Conservation (phyloP, 495 filamentous ascomycete genomes). For the Penicillium bovifimosum region DNA sequence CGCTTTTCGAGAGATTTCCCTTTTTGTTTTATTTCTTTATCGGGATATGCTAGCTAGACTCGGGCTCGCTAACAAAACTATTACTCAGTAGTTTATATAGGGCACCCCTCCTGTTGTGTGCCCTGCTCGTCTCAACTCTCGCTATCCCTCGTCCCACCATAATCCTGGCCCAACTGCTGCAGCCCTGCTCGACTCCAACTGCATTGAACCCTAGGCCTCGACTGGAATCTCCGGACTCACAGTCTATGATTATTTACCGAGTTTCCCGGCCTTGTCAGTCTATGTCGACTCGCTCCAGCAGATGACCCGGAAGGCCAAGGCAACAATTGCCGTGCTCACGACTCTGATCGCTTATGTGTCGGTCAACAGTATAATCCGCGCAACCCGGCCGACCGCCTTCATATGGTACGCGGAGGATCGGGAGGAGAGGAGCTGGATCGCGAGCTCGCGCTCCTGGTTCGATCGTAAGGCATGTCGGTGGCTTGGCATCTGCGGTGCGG, state of each 20-base stretch:
- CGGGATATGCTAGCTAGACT: constrained; percentile 17
- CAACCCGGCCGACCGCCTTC: constrained; percentile 27
- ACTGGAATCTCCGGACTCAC: constrained; percentile 7
- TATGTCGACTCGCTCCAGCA: constrained; percentile 28
- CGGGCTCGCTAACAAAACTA: constrained; percentile 17
- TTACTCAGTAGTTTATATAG: constrained; percentile 18
- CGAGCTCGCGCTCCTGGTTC: constrained; percentile 63
- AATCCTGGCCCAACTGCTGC: constrained; percentile 5
- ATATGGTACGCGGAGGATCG: constrained; percentile 44
- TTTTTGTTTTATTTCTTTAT: constrained; percentile 9
- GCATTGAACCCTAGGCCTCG: constrained; percentile 19
- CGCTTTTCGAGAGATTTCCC: not conserved
- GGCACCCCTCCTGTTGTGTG: constrained; percentile 12
- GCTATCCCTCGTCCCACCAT: constrained; percentile 17
- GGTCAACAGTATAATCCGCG: constrained; percentile 37
- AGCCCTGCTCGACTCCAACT: constrained; percentile 10
- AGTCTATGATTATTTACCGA: constrained; percentile 13
- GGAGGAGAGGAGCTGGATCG: constrained; percentile 65
- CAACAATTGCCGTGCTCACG: constrained; percentile 36
- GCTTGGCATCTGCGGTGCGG: constrained; percentile 63
- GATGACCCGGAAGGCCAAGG: constrained; percentile 39
- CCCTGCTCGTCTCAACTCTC: constrained; percentile 10
- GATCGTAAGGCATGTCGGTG: constrained; percentile 71
- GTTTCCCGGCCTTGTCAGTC: constrained; percentile 16
- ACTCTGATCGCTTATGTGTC: constrained; percentile 44